phyloP scores from a whole-genome alignment of 371 early-diverging fungal genomes.

The Mucor ambiguus region DNA sequence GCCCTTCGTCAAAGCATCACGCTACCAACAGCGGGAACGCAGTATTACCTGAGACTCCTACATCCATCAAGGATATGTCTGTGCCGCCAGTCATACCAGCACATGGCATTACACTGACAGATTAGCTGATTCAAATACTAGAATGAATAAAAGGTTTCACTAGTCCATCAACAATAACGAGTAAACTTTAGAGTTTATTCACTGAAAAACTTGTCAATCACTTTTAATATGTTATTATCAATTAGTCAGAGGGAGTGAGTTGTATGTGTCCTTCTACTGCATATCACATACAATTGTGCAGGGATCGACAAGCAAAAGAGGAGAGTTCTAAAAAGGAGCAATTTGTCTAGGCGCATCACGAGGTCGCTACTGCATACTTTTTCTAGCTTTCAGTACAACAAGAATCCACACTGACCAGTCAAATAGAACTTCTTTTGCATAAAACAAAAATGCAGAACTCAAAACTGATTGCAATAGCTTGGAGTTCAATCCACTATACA shows the following conservation, averaged over 20 bases:
- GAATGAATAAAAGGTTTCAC: too few relatives aligned
- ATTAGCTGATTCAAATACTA: not conserved
- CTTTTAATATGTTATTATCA: too few relatives aligned
- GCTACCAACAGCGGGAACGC: not conserved
- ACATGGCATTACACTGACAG: not conserved
- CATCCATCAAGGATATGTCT: not conserved
- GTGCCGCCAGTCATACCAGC: not conserved
- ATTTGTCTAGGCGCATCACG: not conserved
- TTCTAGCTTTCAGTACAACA: conserved; percentile 44
- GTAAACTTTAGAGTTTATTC: not conserved
- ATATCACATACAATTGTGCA: not conserved
- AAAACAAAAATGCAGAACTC: conserved; percentile 91
- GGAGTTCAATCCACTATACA: conserved; percentile 88
- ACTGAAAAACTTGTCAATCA: not conserved
- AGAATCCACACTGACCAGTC: conserved; percentile 70
- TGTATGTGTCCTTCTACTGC: not conserved
- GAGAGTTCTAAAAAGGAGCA: not conserved
- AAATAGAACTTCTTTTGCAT: conserved; percentile 84
- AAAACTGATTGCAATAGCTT: conserved; percentile 89
- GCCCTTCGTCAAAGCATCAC: not conserved
- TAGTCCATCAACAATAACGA: not conserved
- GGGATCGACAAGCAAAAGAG: not conserved
- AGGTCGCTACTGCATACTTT: conserved; percentile 15
- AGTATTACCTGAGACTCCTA: not conserved
- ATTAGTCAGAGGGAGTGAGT: not conserved